phyloP scores from a whole-genome alignment of 192 early-diverging fungal species.

The Linnemannia schmuckeri region DNA sequence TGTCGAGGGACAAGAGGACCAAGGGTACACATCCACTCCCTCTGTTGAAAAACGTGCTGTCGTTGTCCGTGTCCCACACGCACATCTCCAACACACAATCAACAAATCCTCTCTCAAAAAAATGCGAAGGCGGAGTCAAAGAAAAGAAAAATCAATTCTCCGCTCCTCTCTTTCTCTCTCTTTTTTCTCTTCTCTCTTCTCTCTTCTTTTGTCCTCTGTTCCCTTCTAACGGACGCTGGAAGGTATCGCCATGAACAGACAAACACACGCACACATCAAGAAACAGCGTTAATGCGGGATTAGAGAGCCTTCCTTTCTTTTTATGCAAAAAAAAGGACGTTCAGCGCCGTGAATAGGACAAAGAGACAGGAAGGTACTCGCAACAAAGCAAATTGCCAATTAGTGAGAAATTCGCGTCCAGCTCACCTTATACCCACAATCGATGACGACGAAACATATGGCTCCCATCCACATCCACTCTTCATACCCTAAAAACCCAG shows the following conservation, averaged over 20 bases:
- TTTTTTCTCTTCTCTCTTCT: not conserved
- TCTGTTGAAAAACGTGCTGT: not conserved
- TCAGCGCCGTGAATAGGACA: not conserved
- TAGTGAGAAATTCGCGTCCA: too few species aligned
- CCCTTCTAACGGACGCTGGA: not conserved
- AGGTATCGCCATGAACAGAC: not conserved
- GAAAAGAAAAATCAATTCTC: not conserved
- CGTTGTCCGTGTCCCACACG: conserved; percentile 6
- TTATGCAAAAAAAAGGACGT: not conserved
- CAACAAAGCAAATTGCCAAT: too few species aligned
- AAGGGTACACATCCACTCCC: not conserved
- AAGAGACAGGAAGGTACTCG: not conserved
- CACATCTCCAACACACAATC: not conserved
- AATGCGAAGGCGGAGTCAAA: not conserved
- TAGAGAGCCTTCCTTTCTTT: not conserved
- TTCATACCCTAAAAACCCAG: too few species aligned
- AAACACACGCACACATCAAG: not conserved
- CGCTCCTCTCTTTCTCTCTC: not conserved
- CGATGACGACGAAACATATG: too few species aligned
- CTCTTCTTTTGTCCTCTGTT: too few species aligned
- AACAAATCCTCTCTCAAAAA: not conserved
- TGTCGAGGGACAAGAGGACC: not conserved
- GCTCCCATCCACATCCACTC: too few species aligned
- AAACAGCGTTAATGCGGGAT: not conserved
- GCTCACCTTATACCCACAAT: too few species aligned